A percentile compares a stretch with the other conserved stretches of the same genome.
Conservation (phyloP, 148 eudicot species). For the Rheum nobile region DNA sequence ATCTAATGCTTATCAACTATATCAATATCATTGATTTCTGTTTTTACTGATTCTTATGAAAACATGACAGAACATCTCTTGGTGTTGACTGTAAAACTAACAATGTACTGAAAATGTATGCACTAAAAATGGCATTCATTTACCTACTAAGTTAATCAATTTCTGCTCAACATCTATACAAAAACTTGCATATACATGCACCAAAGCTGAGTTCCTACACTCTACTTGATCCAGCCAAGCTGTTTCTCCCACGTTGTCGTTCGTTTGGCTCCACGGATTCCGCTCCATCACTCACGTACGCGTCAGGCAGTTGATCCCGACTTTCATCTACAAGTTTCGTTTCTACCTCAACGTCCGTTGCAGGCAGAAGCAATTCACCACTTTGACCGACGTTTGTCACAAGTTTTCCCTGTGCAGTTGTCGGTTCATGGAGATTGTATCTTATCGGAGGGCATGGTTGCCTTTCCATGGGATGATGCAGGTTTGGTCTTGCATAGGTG, state of each 20-base stretch:
- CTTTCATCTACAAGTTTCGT: not conserved
- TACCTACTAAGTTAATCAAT: not conserved
- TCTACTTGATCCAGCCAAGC: not conserved
- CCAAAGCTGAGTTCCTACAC: not conserved
- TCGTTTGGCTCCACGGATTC: not conserved
- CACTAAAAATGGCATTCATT: not conserved
- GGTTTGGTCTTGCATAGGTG: not conserved
- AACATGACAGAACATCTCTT: too few relatives aligned
- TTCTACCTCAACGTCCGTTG: not conserved
- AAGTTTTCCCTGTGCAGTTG: not conserved
- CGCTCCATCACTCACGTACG: too few relatives aligned
- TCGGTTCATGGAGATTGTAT: not conserved
- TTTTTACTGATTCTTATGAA: too few relatives aligned
- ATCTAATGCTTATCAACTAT: too few relatives aligned
- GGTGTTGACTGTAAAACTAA: not conserved
- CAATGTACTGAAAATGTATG: not conserved
- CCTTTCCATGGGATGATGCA: not conserved
- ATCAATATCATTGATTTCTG: too few relatives aligned
- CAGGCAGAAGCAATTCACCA: not conserved
- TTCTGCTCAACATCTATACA: not conserved
- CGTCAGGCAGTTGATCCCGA: not conserved
- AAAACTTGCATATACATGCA: not conserved
- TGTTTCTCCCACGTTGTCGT: not conserved
- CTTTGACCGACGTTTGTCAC: not conserved
- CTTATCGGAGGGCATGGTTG: slow-evolving; percentile 1